Percentiles rank a stretch among this genome's conserved stretches.
These are phyloP conservation scores for Endocarpon pusillum DNA, from an alignment of 495 filamentous ascomycete species.

Conservation along the genomic window DNA sequence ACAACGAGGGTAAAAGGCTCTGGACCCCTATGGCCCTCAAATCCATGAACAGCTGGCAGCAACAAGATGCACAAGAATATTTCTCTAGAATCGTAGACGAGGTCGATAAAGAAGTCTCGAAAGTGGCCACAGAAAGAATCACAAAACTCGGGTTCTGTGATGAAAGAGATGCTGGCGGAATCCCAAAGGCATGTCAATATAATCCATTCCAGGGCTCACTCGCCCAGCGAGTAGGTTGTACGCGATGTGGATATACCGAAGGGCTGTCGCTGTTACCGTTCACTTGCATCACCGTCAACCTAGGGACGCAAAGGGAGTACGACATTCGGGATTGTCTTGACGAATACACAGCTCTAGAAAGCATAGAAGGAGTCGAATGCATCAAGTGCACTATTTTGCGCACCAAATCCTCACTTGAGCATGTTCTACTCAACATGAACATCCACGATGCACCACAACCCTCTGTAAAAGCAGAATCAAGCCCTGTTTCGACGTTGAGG, in stretches of 20 bases:
- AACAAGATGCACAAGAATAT: conserved; percentile 98
- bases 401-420: conserved; percentile 28
- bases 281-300: conserved; percentile 77
- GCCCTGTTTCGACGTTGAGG: conserved; percentile 17
- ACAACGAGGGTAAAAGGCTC: conserved; percentile 50
- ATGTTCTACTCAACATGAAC: conserved; percentile 20
- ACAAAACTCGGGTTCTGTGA: conserved; percentile 25
- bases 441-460: conserved; percentile 15
- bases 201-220: conserved; percentile 77
- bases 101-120: conserved; percentile 58
- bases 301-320: conserved; percentile 39
- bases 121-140: conserved; percentile 26
- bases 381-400: conserved; percentile 70
- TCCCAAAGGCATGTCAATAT: conserved; percentile 24
- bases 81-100: conserved; percentile 79
- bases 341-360: conserved; percentile 68
- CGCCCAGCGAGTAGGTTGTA: conserved; percentile 81
- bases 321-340: conserved; percentile 64
- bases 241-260: conserved; percentile 69
- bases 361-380: conserved; percentile 78
- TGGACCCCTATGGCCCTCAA: conserved; percentile 68
- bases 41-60: conserved; percentile 81
- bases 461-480: conserved; percentile 8
- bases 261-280: conserved; percentile 79
- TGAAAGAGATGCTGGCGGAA: too few relatives aligned